Percentiles rank a stretch among this genome's conserved stretches.
These are phyloP conservation scores for Agrostemma githago DNA, from an alignment of 148 eudicot genomes.

Conservation along the genomic window DNA sequence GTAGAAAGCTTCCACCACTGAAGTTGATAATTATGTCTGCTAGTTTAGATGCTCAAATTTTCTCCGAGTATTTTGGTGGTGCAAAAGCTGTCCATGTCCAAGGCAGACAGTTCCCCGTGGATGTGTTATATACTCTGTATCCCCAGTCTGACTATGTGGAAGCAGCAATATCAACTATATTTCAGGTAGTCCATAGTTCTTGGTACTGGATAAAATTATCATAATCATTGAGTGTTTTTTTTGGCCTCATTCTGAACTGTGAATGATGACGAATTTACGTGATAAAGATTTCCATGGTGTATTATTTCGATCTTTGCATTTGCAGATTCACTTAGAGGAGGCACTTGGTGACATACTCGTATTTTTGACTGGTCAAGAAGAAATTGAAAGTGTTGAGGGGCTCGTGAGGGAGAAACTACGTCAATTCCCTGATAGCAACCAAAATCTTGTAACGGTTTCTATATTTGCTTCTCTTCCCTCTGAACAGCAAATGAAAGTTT, in stretches of 20 bases:
- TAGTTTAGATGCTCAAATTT: conserved; percentile 82
- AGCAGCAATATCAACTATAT: conserved; percentile 78
- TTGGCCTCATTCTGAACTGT: not conserved
- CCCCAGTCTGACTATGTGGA: conserved; percentile 85
- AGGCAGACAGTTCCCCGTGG: conserved; percentile 95
- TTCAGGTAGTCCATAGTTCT: conserved; percentile 58
- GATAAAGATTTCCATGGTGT: conserved; percentile 1
- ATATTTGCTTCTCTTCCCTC: conserved; percentile 90
- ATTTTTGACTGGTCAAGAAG: conserved; percentile 98
- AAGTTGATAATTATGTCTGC: conserved; percentile 95
- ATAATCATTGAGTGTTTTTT: not conserved
- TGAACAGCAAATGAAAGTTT: conserved; percentile 90
- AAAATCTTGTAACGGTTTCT: conserved; percentile 48
- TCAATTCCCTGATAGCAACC: conserved; percentile 57
- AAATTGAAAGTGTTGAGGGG: conserved; percentile 88
- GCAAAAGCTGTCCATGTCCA: conserved; percentile 89
- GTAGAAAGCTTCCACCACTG: conserved; percentile 52
- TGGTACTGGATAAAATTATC: not conserved
- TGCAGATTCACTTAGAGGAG: conserved; percentile 80
- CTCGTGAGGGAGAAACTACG: conserved; percentile 60
- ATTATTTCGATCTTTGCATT: conserved; percentile 11
- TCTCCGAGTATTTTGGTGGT: conserved; percentile 81
- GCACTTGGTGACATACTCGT: conserved; percentile 92
- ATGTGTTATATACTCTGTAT: conserved; percentile 60
- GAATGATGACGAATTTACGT: not conserved